Base-by-base conservation (phyloP, 305 asterid species). In the Fraxinus albicans region DNA sequence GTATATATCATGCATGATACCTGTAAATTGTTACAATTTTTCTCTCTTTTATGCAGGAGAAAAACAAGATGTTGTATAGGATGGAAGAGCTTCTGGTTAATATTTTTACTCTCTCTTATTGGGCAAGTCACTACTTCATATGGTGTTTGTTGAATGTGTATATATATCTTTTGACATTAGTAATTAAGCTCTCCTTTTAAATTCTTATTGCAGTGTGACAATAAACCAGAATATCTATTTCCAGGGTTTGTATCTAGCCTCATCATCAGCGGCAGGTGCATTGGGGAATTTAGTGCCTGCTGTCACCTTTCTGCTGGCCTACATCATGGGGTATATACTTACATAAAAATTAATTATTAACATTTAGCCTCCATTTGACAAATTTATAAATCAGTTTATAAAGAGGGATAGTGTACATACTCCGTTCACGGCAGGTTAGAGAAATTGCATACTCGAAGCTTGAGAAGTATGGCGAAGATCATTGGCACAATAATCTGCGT, bases 261-360 rank as follows among this genome's bases (percentile, higher is more conserved):
- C 97, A 23, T 93, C 97, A 2, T 87, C 97, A 6, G 91, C 86
- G 4, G 94, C 91, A 10, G 88, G 97, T 90, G 94, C 98, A 63
- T 73, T 91, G 79, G 77, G 85, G 44, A 93, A 93, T 79, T 86
- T 93, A 83, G 84, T 90, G 33, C 97, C 98, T 8, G 97, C 95
- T 38, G 63, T 95, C 82, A 95, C 98, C 74, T 91, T 93, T 80
- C 23, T 89, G 3, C 58, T 93, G 77, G 98, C 97, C 60, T 92
- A 90, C 79, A 1, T 83, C 47, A 75, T 84, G 79, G 93, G 97
- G 97, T 93, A 88, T 77, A 60, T 40, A 0, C 0, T 55, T 7
- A 1, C 29, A 29, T 6, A 47, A 55, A 29, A 55, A 34, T 83
- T 53, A 60, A 74, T 23, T 10, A 13, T 6, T n/a, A 5, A 23